A percentile compares a stretch with the other conserved stretches of the same genome.
phyloP scores from a whole-genome alignment of 768 basidiomycete species.

The Phlegmacium glaucopus region DNA sequence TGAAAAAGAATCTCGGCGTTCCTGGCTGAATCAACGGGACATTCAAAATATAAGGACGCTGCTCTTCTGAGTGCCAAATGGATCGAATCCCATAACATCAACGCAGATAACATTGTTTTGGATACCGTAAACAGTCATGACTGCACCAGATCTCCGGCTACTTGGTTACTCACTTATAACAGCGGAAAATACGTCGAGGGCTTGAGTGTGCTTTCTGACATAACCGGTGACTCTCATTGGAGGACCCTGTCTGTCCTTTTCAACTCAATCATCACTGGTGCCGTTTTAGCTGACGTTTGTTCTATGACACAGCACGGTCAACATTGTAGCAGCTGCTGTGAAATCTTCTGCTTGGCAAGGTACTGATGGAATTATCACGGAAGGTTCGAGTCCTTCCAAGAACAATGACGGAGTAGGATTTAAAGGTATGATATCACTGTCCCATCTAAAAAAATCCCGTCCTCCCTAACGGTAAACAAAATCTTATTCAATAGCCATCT shows the following conservation, averaged over 20 bases:
- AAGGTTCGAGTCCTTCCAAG: slow-evolving; percentile 36
- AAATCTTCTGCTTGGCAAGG: slow-evolving; percentile 47
- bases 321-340: slow-evolving; percentile 36
- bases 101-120: slow-evolving; percentile 37
- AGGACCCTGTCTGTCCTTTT: slow-evolving; percentile 31
- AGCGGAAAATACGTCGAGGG: slow-evolving; percentile 54
- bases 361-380: slow-evolving; percentile 48
- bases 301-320: slow-evolving; percentile 8
- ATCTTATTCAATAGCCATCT: slow-evolving; percentile 22
- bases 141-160: slow-evolving; percentile 42
- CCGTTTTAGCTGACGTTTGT: too few relatives aligned
- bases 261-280: too few relatives aligned
- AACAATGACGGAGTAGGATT: slow-evolving; percentile 50
- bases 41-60: slow-evolving; percentile 43
- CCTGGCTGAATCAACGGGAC: slow-evolving; percentile 42
- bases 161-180: slow-evolving; percentile 53
- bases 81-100: slow-evolving; percentile 45
- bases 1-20: slow-evolving; percentile 41
- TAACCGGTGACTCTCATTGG: slow-evolving; percentile 42
- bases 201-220: slow-evolving; percentile 38
- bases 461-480: too few relatives aligned
- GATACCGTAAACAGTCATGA: slow-evolving; percentile 46
- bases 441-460: too few relatives aligned
- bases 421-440: slow-evolving; percentile 34
- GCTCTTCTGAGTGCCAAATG: slow-evolving; percentile 45